Conservation (phyloP, 2,329 filamentous ascomycete species). For the Aureobasidium sp. region DNA sequence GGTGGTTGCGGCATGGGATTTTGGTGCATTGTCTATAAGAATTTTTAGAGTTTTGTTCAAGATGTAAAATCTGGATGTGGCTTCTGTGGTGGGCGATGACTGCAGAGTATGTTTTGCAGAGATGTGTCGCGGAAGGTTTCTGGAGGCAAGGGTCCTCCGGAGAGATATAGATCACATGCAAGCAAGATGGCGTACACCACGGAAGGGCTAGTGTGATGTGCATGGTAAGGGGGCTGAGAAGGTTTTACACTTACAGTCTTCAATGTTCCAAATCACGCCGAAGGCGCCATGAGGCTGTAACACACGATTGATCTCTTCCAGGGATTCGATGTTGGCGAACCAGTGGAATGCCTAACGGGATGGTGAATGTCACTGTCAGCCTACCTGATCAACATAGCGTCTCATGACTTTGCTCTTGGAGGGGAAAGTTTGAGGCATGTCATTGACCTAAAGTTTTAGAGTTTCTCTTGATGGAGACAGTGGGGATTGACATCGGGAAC, state of each 20-base stretch:
- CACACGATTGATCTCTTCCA: conserved; percentile 61
- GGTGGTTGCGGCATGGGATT: conserved; percentile 48
- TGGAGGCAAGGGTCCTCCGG: conserved; percentile 6
- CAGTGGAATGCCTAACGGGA: conserved; percentile 39
- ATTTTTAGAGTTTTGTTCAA: not conserved
- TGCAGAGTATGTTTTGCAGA: not conserved
- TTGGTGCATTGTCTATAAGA: conserved; percentile 52
- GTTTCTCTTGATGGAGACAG: not conserved
- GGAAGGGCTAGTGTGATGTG: not conserved
- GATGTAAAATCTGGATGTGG: not conserved
- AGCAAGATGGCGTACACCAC: not conserved
- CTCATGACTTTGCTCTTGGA: not conserved
- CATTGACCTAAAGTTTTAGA: not conserved
- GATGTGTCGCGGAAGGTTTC: not conserved
- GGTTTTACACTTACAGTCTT: conserved; percentile 52
- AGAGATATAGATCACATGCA: conserved; percentile 19
- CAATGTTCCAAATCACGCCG: conserved; percentile 67
- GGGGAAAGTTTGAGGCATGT: not conserved
- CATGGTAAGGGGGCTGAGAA: conserved; percentile 16
- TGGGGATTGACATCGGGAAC: conserved; percentile 3
- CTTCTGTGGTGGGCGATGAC: conserved; percentile 49
- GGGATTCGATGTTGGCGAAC: conserved; percentile 59
- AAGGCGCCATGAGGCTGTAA: conserved; percentile 54
- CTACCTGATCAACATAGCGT: conserved; percentile 8
- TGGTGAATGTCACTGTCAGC: conserved; percentile 15